phyloP scores from a whole-genome alignment of 1,284 basidiomycete genomes.

The Moesziomyces sp. region DNA sequence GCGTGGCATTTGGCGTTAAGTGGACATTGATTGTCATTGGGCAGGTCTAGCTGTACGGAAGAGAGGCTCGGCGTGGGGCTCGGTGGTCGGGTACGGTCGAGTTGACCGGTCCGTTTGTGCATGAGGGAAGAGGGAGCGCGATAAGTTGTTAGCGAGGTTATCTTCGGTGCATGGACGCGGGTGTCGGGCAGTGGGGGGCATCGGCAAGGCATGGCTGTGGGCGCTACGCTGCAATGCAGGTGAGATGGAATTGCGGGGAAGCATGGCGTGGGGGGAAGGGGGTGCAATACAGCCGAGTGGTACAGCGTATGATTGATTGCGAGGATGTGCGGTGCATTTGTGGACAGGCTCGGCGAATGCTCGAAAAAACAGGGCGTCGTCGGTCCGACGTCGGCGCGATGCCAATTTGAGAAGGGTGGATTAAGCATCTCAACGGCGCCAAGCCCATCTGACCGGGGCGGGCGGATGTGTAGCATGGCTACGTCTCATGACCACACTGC shows the following conservation, averaged over 20 bases:
- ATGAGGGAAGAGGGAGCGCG: constrained; percentile 5
- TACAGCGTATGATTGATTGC: not conserved
- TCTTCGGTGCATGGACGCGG: not conserved
- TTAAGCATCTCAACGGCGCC: not conserved
- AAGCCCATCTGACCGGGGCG: too few species aligned
- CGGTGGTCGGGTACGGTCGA: constrained; percentile 8
- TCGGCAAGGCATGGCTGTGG: not conserved
- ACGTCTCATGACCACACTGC: too few species aligned
- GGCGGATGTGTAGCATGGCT: too few species aligned
- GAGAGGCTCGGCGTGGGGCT: not conserved
- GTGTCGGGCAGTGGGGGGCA: not conserved
- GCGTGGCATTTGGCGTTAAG: not conserved
- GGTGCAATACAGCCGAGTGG: not conserved
- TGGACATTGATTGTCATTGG: not conserved
- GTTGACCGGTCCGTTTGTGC: constrained; percentile 32
- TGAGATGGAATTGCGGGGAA: not conserved
- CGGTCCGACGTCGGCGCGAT: constrained; percentile 3
- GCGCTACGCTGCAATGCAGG: not conserved
- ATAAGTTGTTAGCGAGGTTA: not conserved
- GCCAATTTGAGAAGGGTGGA: not conserved
- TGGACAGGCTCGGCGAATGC: not conserved
- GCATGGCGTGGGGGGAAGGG: not conserved
- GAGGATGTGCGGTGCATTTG: not conserved
- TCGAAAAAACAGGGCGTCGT: not conserved
- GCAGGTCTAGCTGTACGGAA: not conserved